Conservation (phyloP, 2,329 filamentous ascomycete genomes). For the Penicillium palitans region DNA sequence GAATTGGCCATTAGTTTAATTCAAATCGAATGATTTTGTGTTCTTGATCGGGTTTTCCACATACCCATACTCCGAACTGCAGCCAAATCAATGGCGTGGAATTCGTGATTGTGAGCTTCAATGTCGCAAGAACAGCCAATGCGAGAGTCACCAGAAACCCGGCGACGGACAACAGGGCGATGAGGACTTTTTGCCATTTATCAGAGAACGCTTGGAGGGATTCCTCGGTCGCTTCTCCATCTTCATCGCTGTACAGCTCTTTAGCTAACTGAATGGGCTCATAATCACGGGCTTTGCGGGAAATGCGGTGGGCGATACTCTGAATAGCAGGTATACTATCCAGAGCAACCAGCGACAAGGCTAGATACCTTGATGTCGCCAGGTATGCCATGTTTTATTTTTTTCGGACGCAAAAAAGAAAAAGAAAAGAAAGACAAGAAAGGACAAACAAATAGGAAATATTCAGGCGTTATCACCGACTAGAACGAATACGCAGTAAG, state of each 20-base stretch:
- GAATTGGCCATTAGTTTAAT: background rate
- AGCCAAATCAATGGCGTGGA: slow-evolving; percentile 60
- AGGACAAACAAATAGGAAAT: background rate
- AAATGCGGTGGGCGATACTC: slow-evolving; percentile 23
- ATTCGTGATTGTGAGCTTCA: slow-evolving; percentile 35
- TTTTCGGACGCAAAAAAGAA: background rate
- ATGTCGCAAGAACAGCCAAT: slow-evolving; percentile 55
- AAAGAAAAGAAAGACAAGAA: background rate
- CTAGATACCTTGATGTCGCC: slow-evolving; percentile 26
- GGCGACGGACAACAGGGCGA: slow-evolving; percentile 55
- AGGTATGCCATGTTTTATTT: slow-evolving; percentile 26
- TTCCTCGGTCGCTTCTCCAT: slow-evolving; percentile 67
- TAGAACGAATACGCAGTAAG: background rate
- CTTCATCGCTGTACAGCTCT: slow-evolving; percentile 65
- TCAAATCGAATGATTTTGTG: background rate
- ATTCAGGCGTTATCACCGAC: background rate
- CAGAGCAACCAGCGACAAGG: slow-evolving; percentile 25
- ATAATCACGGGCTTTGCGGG: slow-evolving; percentile 18
- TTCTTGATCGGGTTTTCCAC: slow-evolving; percentile 27
- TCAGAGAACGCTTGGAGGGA: slow-evolving; percentile 64
- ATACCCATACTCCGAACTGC: slow-evolving; percentile 62
- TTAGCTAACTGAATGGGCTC: slow-evolving; percentile 23
- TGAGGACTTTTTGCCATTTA: slow-evolving; percentile 55
- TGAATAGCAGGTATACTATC: slow-evolving; percentile 30
- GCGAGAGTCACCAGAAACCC: slow-evolving; percentile 60